Base-by-base conservation (phyloP, 176 grass and related monocot species). In the Oryza nivara region DNA sequence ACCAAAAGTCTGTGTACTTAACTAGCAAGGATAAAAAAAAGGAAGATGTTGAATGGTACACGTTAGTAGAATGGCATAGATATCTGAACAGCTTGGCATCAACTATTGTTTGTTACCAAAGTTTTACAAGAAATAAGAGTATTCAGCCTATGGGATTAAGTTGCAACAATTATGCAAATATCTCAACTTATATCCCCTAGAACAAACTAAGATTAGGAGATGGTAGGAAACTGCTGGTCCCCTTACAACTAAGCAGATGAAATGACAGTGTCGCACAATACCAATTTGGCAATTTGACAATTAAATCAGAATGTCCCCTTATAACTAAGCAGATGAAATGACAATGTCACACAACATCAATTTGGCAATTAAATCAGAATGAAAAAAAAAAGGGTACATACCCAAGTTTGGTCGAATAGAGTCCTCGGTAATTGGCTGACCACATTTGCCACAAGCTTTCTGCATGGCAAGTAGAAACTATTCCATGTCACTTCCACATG, bases 371-470 rank as follows among this genome's bases (percentile, higher is more conserved):
- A 35, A 75, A 41, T 7, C 34, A n/a, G n/a, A 14, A 71, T 30
- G 7, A 40, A 60, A 64, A 60, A 64, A 64, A 4, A 71, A 46
- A 71, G 61, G 48, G 26, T 15, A 6, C 74, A 72, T 92, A 94
- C 94, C 80, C 40, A 97, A 92, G 82, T 97, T 97, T 85, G 92
- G 89, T 35, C 89, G 76, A 84, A 90, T 84, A 30, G 86, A 83
- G 44, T 86, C 86, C 66, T 90, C 86, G 0, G 88, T 87, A 64
- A 94, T 83, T 44, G 88, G 90, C 19, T 87, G 88, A 34, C 83
- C 80, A 86, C 94, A 94, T 84, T 88, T 94, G 49, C 68, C 88
- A 82, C 94, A 97, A 85, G 88, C 88, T 94, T 97, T 97, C 92
- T 97, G 85, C 86, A 89, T 67, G 34, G 9, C 17, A 93, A 69